Conservation (phyloP, 345 rosid species). For the Linum tenue region DNA sequence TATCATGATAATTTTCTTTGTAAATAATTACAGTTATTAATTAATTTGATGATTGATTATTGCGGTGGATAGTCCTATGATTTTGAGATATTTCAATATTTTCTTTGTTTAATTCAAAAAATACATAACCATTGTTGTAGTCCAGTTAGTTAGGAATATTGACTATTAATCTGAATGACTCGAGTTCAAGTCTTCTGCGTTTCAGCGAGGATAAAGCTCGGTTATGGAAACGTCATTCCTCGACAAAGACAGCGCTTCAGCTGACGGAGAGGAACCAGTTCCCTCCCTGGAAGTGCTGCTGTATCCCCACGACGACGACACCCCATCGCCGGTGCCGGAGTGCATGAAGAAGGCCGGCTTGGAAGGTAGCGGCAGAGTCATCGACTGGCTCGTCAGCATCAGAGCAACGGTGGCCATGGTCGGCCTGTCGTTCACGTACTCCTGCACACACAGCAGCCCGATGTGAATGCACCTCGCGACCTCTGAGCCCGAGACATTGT, state of each 20-base stretch:
- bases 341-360: constrained; percentile 32
- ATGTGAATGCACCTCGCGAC: constrained; percentile 44
- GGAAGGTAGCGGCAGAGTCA: constrained; percentile 31
- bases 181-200: too few relatives aligned
- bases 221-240: background rate
- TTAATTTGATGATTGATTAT: too few relatives aligned
- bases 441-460: constrained; percentile 50
- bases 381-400: constrained; percentile 37
- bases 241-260: background rate
- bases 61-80: too few relatives aligned
- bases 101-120: too few relatives aligned
- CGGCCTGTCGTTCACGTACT: constrained; percentile 30
- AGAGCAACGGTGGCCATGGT: constrained; percentile 38
- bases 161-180: too few relatives aligned
- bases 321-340: background rate
- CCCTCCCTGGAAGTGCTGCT: background rate
- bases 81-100: too few relatives aligned
- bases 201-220: background rate
- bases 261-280: background rate
- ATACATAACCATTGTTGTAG: too few relatives aligned
- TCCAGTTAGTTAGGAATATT: too few relatives aligned
- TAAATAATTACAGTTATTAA: too few relatives aligned
- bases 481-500: constrained; percentile 19
- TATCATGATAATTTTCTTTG: too few relatives aligned
- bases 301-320: background rate